Evolutionary conservation across 2,329 filamentous ascomycete genomes (phyloP).

Genomic region (Macroventuria anomochaeta): DNA sequence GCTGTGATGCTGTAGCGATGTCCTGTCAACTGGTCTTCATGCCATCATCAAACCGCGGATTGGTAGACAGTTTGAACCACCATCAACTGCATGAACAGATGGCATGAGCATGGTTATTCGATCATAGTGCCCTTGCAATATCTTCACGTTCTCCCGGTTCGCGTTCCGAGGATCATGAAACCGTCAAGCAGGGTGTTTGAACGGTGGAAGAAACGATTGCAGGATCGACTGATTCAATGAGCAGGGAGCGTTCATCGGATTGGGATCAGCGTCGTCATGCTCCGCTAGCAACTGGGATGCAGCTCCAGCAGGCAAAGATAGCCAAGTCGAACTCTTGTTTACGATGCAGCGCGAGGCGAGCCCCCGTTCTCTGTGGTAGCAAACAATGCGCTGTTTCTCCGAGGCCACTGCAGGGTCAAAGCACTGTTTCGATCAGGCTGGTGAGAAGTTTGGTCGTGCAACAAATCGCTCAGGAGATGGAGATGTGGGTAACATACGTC

Average conservation of each 20-base stretch:
- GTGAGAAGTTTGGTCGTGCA: slow-evolving; percentile 3
- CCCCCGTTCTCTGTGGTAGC: not conserved
- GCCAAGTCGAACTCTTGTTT: slow-evolving; percentile 5
- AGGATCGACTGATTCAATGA: slow-evolving; percentile 1
- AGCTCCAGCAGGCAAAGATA: slow-evolving; percentile 5
- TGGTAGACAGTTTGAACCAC: not conserved
- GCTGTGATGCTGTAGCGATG: not conserved
- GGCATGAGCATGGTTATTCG: slow-evolving; percentile 2
- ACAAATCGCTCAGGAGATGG: slow-evolving; percentile 18
- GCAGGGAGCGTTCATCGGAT: slow-evolving; percentile 5
- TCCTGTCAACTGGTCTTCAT: slow-evolving; percentile 7
- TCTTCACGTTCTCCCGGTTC: not conserved
- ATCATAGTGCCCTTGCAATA: not conserved
- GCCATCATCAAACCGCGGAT: not conserved
- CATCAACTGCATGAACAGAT: not conserved
- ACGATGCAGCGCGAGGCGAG: not conserved
- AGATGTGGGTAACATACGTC: slow-evolving; percentile 2
- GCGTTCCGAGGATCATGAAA: not conserved
- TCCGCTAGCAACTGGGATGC: not conserved
- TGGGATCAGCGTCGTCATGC: slow-evolving; percentile 14
- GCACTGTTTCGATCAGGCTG: slow-evolving; percentile 10
- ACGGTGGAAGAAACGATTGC: slow-evolving; percentile 17
- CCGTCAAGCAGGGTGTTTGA: slow-evolving; percentile 6
- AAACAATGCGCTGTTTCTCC: not conserved
- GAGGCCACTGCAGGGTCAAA: not conserved